Evolutionary conservation across 768 basidiomycete species (phyloP).

Genomic region (Bullera alba): DNA sequence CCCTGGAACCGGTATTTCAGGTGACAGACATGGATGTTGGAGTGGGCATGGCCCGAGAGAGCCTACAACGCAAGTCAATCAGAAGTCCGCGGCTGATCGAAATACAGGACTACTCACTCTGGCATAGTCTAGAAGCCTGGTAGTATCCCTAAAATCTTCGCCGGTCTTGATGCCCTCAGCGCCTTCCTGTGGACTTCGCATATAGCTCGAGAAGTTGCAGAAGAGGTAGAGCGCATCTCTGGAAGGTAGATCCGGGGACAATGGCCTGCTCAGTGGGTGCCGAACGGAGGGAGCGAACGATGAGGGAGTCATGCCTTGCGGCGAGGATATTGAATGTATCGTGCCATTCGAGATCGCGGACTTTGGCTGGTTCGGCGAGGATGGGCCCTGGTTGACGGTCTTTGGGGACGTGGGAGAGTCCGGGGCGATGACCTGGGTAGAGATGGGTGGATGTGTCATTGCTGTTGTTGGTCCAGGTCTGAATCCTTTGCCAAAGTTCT

Average conservation of each 20-base stretch:
- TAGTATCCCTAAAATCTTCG: constrained; percentile 37
- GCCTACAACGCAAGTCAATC: constrained; percentile 8
- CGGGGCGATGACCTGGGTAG: no score
- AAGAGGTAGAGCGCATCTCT: constrained; percentile 43
- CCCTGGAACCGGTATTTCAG: constrained; percentile 42
- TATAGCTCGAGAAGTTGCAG: constrained; percentile 40
- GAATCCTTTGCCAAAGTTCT: no score
- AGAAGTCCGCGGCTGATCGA: not conserved
- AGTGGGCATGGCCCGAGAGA: constrained; percentile 17
- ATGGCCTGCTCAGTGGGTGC: constrained; percentile 12
- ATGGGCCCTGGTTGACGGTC: no score
- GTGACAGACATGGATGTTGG: constrained; percentile 38
- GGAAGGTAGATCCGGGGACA: constrained; percentile 39
- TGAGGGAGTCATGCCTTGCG: no score
- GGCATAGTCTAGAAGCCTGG: constrained; percentile 40
- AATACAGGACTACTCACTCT: constrained; percentile 22
- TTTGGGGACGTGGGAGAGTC: no score
- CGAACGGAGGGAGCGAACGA: constrained; percentile 8
- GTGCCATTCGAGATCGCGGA: no score
- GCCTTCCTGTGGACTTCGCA: constrained; percentile 37
- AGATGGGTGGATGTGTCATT: no score
- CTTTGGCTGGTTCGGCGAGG: no score
- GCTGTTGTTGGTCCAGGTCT: no score
- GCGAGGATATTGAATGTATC: no score
- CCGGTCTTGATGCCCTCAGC: constrained; percentile 25